These are phyloP conservation scores for Athelia psychrophila DNA, from an alignment of 1,284 basidiomycete genomes.

Conservation along the genomic window DNA sequence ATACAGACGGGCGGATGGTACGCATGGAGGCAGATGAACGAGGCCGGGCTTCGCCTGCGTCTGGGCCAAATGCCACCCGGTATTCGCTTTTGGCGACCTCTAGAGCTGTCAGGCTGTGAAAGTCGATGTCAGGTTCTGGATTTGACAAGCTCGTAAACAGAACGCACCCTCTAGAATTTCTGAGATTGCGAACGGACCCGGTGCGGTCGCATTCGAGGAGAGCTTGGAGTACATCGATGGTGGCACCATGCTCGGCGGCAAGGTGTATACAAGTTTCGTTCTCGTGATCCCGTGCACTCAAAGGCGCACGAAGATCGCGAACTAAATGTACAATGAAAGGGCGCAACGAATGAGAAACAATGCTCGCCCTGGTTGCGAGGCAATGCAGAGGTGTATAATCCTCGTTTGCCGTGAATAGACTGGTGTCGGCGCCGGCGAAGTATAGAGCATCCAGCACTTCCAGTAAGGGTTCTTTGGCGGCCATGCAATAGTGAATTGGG, in stretches of 20 bases:
- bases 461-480: constrained; percentile 50
- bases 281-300: constrained; percentile 70
- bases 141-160: constrained; percentile 1
- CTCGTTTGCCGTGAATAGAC: constrained; percentile 62
- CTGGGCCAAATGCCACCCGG: constrained; percentile 51
- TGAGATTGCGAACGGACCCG: constrained; percentile 50
- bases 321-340: constrained; percentile 64
- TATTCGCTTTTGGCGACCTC: constrained; percentile 67
- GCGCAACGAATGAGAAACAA: constrained; percentile 42
- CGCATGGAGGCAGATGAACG: constrained; percentile 45
- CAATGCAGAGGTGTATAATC: constrained; percentile 70
- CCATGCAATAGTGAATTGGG: constrained; percentile 65
- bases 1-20: constrained; percentile 49
- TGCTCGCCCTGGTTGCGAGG: constrained; percentile 51
- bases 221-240: constrained; percentile 55
- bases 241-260: constrained; percentile 87
- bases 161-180: constrained; percentile 62
- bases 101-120: constrained; percentile 56
- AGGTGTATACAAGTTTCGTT: constrained; percentile 94
- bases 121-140: constrained; percentile 1
- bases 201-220: constrained; percentile 62
- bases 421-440: constrained; percentile 68
- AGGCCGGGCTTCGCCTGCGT: constrained; percentile 38
- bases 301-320: constrained; percentile 60
- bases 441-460: constrained; percentile 66